Evolutionary conservation across 1,284 basidiomycete species (phyloP).

Genomic region (Irpex rosettiformis): DNA sequence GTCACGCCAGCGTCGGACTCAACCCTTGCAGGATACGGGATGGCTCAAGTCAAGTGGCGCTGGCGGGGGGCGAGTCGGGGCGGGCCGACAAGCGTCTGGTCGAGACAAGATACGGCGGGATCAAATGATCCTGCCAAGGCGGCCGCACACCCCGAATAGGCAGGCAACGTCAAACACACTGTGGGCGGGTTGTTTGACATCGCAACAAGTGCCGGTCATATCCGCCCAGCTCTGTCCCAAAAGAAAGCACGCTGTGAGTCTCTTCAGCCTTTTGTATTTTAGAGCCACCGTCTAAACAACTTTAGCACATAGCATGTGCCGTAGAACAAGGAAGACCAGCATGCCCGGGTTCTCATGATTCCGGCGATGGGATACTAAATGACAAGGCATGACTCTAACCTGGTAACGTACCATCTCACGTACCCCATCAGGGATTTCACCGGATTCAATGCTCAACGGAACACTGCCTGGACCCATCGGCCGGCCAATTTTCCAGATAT

Average conservation of each 20-base stretch:
- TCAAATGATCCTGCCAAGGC: background rate
- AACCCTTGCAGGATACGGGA: no score
- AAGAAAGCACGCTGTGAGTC: background rate
- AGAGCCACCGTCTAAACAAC: background rate
- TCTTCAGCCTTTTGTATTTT: background rate
- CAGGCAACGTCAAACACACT: background rate
- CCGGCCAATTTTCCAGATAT: background rate
- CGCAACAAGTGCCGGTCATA: background rate
- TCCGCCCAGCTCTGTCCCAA: background rate
- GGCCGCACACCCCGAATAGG: background rate
- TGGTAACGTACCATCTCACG: constrained; percentile 3
- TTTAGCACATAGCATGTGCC: background rate
- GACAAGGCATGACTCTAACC: background rate
- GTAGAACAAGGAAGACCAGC: background rate
- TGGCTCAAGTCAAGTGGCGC: no score
- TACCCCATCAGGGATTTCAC: background rate
- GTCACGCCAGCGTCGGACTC: background rate
- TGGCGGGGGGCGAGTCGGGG: background rate
- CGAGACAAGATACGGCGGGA: no score
- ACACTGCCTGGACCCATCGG: background rate
- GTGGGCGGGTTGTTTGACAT: background rate
- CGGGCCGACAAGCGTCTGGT: background rate
- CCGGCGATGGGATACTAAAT: background rate
- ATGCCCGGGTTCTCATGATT: background rate
- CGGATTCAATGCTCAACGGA: background rate